Percentiles rank a stretch among this genome's conserved stretches.
Conservation (phyloP, 371 early-diverging fungal species). For the Entomophthora muscae region DNA sequence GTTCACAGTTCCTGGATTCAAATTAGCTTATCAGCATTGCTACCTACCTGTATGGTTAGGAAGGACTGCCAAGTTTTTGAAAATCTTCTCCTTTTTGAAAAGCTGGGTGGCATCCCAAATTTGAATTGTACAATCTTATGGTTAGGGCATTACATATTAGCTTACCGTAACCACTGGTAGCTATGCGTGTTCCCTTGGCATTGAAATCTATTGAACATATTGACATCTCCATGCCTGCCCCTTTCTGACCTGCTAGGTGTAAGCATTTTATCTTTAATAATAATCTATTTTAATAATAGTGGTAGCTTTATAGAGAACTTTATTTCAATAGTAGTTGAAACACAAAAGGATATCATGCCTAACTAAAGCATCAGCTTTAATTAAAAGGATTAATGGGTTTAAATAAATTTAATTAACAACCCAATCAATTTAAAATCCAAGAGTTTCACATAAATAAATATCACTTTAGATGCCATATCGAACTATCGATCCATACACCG, state of each 20-base stretch:
- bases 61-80: not conserved
- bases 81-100: not conserved
- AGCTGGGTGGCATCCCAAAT: not conserved
- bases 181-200: not conserved
- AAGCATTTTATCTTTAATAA: no score
- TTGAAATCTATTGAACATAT: not conserved
- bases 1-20: constrained; percentile 56
- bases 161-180: constrained; percentile 2
- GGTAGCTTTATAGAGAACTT: no score
- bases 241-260: not conserved
- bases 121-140: not conserved
- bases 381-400: no score
- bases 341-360: no score
- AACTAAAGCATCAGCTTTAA: no score
- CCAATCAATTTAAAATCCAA: no score
- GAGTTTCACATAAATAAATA: no score
- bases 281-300: no score
- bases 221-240: not conserved
- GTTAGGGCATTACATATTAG: not conserved
- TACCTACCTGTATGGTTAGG: not conserved
- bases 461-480: no score
- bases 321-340: no score
- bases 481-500: no score
- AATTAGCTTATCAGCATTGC: not conserved
- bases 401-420: no score